Evolutionary conservation across 306 rosid species (phyloP).

Genomic region (Vigna trinervia): DNA sequence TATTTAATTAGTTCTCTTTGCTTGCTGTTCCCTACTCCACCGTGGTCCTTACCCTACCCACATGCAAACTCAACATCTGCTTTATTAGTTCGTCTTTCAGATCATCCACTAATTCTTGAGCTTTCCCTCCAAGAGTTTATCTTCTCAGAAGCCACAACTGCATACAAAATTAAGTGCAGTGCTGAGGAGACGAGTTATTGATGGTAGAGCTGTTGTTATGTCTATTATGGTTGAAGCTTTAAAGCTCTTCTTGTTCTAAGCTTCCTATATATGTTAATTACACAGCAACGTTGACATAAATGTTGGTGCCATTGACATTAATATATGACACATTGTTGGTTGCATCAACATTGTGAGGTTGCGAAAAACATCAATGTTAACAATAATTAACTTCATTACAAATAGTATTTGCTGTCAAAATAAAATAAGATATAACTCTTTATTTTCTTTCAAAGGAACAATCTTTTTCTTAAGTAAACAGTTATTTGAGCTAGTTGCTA

Average conservation of each 20-base stretch:
- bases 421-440: no score
- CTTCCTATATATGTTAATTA: not conserved
- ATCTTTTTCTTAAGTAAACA: not conserved
- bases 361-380: not conserved
- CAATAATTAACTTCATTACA: not conserved
- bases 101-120: slow-evolving; percentile 6
- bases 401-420: not conserved
- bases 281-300: not conserved
- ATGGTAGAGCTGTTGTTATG: not conserved
- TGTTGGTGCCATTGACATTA: not conserved
- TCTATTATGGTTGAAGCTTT: not conserved
- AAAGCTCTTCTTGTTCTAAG: not conserved
- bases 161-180: not conserved
- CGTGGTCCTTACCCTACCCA: not conserved
- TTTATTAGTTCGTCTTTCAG: not conserved
- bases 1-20: not conserved
- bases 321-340: not conserved
- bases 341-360: not conserved
- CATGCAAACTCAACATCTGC: not conserved
- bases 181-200: not conserved
- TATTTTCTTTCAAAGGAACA: no score
- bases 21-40: not conserved
- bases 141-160: slow-evolving; percentile 1
- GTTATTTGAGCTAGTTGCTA: not conserved
- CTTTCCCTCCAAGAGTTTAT: not conserved